These are phyloP conservation scores for Fistulinella cinereoalba DNA, from an alignment of 1,284 basidiomycete genomes.

Conservation along the genomic window DNA sequence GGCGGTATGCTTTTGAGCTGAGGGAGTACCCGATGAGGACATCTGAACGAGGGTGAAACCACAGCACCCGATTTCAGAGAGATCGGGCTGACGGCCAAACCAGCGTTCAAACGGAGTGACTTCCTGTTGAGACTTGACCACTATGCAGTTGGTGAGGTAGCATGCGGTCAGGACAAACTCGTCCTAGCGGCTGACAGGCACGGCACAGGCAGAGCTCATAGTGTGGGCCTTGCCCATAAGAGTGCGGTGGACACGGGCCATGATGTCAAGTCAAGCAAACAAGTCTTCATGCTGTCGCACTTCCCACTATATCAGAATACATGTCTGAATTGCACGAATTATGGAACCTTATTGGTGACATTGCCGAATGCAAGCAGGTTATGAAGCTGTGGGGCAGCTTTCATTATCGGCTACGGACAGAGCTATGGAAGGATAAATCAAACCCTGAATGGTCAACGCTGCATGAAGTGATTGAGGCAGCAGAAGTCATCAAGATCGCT, in stretches of 20 bases:
- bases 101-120: no score
- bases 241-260: no score
- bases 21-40: constrained; percentile 1
- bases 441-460: neutral
- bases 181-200: no score
- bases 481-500: neutral
- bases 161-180: no score
- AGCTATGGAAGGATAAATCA: constrained; percentile 23
- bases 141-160: no score
- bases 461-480: neutral
- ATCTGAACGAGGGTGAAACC: no score
- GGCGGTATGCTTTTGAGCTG: neutral
- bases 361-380: constrained; percentile 26
- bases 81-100: no score
- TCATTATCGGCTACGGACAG: constrained; percentile 23
- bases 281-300: constrained; percentile 28
- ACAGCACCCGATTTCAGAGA: no score
- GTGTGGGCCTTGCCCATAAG: no score
- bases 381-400: constrained; percentile 38
- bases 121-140: no score
- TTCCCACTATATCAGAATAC: constrained; percentile 26
- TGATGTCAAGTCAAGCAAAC: no score
- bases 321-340: constrained; percentile 23
- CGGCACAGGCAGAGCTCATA: no score
- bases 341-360: constrained; percentile 26